Base-by-base conservation (phyloP, 805 yeast genomes). In the Lipomyces oligophaga region DNA sequence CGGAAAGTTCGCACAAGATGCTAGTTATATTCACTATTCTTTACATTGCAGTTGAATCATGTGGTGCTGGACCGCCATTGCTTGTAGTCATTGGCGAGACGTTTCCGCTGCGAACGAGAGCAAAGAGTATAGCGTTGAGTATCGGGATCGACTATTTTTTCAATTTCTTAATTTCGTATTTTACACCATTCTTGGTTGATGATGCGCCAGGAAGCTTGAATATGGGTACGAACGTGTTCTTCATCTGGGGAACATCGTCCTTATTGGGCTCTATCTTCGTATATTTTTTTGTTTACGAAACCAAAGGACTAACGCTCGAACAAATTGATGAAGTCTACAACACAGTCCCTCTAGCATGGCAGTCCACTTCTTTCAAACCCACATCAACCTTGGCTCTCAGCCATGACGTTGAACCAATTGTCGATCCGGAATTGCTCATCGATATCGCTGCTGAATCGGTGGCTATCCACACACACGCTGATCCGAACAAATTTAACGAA, bases 41-140 rank as follows among this genome's bases (percentile, higher is more conserved):
- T 47, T 85, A 83, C 62, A 81, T 85, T 55, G 81, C 83, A 42
- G 80, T 81, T 63, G 83, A 82, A 67, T 93, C 93, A 6, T 74
- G 85, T 3, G 77, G 89, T 21, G 85, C 93, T 88, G 90, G 93
- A 62, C 88, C 93, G 28, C 78, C 78, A 54, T 78, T 77, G 32
- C 85, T 89, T 5, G 55, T 46, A n/a, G 45, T 52, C 13, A 32
- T 49, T 31, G 56, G 56, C 13, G 56, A 52, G 15, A 33, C 41
- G 5, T 52, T 44, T 25, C 56, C 56, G 13, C 43, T 52, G 13
- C 43, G 51, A 3, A 45, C 47, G 6, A 35, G 56, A 4, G 56
- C 56, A 8, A 52, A 47, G 28, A 36, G 47, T 18, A 20, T 52
- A 2, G 26, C 56, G 13, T 21, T 52, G n/a, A 36, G 51, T 28